Conservation (phyloP, 805 yeast genomes). For the Candida ipomoeae region DNA sequence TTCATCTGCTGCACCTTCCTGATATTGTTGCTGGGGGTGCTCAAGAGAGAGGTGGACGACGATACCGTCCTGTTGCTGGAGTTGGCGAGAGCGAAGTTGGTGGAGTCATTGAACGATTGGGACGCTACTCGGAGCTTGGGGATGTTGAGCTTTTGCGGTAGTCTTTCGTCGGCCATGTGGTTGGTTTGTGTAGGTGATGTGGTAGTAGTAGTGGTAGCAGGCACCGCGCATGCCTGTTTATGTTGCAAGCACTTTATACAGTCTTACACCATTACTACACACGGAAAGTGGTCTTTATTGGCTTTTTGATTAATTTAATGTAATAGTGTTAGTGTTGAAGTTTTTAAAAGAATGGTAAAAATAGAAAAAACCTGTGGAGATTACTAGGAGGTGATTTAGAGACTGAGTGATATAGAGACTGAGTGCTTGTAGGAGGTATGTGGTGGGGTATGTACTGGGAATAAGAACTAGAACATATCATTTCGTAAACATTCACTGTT, state of each 20-base stretch:
- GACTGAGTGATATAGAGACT: too few relatives aligned
- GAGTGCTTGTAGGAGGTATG: too few relatives aligned
- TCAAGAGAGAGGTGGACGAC: slow-evolving; percentile 35
- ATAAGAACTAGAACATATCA: too few relatives aligned
- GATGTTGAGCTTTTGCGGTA: slow-evolving; percentile 8
- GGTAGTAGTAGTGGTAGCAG: neutral
- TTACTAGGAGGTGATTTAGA: too few relatives aligned
- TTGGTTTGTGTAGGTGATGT: neutral
- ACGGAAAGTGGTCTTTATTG: too few relatives aligned
- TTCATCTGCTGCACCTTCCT: slow-evolving; percentile 28
- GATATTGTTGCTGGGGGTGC: slow-evolving; percentile 41
- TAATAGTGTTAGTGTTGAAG: too few relatives aligned
- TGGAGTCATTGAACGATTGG: slow-evolving; percentile 12
- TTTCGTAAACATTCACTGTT: too few relatives aligned
- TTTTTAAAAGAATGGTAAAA: too few relatives aligned
- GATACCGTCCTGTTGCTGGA: slow-evolving; percentile 32
- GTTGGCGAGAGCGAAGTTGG: slow-evolving; percentile 10
- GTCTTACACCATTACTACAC: too few relatives aligned
- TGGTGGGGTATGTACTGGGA: too few relatives aligned
- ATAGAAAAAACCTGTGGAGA: too few relatives aligned
- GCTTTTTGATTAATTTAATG: too few relatives aligned
- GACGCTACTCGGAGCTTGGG: slow-evolving; percentile 17
- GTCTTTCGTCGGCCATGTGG: slow-evolving; percentile 13
- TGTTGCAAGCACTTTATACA: neutral
- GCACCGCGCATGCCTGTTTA: neutral